These are phyloP conservation scores for Aegilops longissima DNA, from an alignment of 176 grass and related monocot species.

Conservation along the genomic window DNA sequence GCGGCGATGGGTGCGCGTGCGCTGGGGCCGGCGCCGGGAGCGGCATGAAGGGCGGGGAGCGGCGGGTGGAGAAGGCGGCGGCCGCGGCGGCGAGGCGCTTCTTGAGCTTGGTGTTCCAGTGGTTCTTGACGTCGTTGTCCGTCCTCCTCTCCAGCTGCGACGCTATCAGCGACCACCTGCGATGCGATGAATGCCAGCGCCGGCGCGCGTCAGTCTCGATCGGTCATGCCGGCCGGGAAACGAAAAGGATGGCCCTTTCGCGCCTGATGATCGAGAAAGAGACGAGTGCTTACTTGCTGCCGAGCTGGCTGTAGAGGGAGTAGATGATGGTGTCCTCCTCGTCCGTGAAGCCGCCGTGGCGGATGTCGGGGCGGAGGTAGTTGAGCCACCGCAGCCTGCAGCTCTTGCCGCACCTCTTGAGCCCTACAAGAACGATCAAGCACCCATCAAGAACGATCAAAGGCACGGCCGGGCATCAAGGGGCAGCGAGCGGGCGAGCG, in stretches of 20 bases:
- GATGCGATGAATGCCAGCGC: not conserved
- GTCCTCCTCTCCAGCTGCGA: slow-evolving; percentile 69
- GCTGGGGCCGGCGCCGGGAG: not conserved
- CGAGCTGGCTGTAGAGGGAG: slow-evolving; percentile 69
- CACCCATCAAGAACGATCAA: not conserved
- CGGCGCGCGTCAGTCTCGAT: not conserved
- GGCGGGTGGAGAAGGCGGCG: not conserved
- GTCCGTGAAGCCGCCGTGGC: slow-evolving; percentile 80
- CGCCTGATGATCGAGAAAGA: not conserved
- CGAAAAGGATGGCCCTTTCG: not conserved
- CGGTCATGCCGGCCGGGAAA: not conserved
- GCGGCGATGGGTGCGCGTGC: not conserved
- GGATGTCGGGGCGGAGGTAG: slow-evolving; percentile 88
- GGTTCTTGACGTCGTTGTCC: slow-evolving; percentile 99
- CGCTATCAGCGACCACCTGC: slow-evolving; percentile 85
- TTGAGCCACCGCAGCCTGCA: slow-evolving; percentile 88
- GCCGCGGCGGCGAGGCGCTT: slow-evolving; percentile 39
- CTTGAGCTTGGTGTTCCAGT: slow-evolving; percentile 99
- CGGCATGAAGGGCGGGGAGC: not conserved
- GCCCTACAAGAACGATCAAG: slow-evolving; percentile 19
- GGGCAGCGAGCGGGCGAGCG: not conserved
- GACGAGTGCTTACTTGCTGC: slow-evolving; percentile 53
- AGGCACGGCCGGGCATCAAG: not conserved
- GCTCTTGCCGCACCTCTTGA: slow-evolving; percentile 81
- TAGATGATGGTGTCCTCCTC: slow-evolving; percentile 75